phyloP scores from a whole-genome alignment of 2,329 filamentous ascomycete species.

The Alternaria rosae region DNA sequence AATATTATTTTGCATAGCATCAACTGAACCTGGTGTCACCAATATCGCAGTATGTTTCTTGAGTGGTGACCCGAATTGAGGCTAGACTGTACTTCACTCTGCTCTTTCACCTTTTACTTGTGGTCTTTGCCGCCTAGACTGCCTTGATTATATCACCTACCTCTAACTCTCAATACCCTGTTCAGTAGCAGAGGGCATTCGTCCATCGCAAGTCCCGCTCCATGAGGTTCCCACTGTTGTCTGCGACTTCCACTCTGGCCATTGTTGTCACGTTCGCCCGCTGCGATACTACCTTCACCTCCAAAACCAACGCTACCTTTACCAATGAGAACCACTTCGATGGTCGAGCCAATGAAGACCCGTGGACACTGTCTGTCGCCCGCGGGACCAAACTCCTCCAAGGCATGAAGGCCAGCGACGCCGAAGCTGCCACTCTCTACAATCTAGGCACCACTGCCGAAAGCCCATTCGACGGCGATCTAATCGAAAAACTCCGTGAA shows the following conservation, averaged over 20 bases:
- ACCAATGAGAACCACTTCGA: not conserved
- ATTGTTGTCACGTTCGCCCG: not conserved
- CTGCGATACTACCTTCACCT: not conserved
- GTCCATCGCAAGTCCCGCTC: not conserved
- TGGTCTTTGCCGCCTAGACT: not conserved
- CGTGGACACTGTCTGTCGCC: constrained; percentile 10
- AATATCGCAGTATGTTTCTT: not conserved
- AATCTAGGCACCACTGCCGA: constrained; percentile 7
- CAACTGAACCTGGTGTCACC: not conserved
- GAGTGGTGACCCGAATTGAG: too few species aligned
- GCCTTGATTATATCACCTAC: too few species aligned
- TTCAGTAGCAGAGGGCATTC: not conserved
- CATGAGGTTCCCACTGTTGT: not conserved
- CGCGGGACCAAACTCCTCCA: constrained; percentile 17
- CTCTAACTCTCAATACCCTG: not conserved
- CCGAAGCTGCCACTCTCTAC: constrained; percentile 15
- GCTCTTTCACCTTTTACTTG: not conserved
- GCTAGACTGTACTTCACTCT: not conserved
- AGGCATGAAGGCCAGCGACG: constrained; percentile 19
- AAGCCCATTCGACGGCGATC: constrained; percentile 14
- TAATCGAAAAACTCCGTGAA: constrained; percentile 7
- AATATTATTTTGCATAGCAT: not conserved
- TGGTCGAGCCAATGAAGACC: not conserved
- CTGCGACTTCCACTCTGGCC: not conserved
- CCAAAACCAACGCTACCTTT: not conserved